These are phyloP conservation scores for Trapa bicornis DNA, from an alignment of 345 rosid species.

Conservation along the genomic window DNA sequence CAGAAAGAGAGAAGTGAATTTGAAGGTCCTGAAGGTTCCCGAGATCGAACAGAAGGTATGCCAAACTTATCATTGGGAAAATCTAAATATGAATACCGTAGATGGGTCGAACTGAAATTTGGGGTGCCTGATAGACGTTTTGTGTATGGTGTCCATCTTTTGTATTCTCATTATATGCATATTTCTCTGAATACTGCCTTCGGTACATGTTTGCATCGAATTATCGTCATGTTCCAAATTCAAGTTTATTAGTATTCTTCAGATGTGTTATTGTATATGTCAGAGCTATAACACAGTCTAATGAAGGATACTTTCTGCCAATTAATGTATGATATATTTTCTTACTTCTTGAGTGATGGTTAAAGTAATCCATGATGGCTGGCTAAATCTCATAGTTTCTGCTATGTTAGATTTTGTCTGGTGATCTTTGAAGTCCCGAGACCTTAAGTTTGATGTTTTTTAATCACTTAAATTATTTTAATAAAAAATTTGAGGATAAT, in stretches of 20 bases:
- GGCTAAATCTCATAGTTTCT: not conserved
- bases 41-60: conserved; percentile 97
- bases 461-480: not conserved
- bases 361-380: not conserved
- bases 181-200: not conserved
- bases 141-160: not conserved
- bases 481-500: not conserved
- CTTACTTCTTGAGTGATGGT: not conserved
- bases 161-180: not conserved
- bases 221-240: not conserved
- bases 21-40: conserved; percentile 90
- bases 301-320: not conserved
- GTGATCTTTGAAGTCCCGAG: not conserved
- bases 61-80: not conserved
- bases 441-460: not conserved
- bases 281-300: not conserved
- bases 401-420: not conserved
- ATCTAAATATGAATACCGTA: not conserved
- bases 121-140: not conserved
- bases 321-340: not conserved
- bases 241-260: not conserved
- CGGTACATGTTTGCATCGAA: not conserved
- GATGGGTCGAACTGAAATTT: not conserved
- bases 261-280: not conserved
- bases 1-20: conserved; percentile 97